Base-by-base conservation (phyloP, 2,329 filamentous ascomycete species). In the Fonsecaea erecta region DNA sequence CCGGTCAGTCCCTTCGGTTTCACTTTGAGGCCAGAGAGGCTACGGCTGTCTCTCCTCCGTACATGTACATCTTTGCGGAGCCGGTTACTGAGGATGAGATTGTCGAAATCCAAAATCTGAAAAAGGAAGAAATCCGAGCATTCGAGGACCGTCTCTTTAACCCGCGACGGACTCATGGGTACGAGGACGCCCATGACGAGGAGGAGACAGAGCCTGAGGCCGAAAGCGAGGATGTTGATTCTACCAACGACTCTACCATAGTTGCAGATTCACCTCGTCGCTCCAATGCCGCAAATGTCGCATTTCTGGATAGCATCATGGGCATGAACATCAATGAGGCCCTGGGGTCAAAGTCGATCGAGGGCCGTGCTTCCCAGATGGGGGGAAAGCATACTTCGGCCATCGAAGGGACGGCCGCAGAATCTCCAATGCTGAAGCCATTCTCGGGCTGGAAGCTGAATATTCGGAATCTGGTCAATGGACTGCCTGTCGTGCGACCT, bases 1-100 rank as follows among this genome's bases (percentile, higher is more conserved):
- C 95, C 0, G 82, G 89, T 51, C 71, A 84, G 76, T 92, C 92
- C 1, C 79, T 97, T 4, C 89, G 93, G 11, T 75, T 97, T 40
- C 89, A 93, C 75, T 89, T 97, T 64, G 93, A 97, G 75, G 91
- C 93, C 0, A 85, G 91, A 65, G 81, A 84, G 62, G 74, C 73
- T 11, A 79, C 81, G 0, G 51, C 71, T 43, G 60, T 56, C 9
- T 62, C 63, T 16, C 51, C 82, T 7, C 85, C 90, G 0, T 88
- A 90, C 72, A 93, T 97, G 86, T 94, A 96, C 74, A 87, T 98
- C 60, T 96, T 97, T 74, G 93, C 89, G 14, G 90, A 96, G 76
- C 93, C 95, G 2, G 88, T 98, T 60, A 85, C 85, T 0, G 85
- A 91, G 4, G 84, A 88, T 4, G 83, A 92, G 60, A 91, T 96